Evolutionary conservation across 306 rosid genomes (phyloP).

Genomic region (Mimosa pudica): DNA sequence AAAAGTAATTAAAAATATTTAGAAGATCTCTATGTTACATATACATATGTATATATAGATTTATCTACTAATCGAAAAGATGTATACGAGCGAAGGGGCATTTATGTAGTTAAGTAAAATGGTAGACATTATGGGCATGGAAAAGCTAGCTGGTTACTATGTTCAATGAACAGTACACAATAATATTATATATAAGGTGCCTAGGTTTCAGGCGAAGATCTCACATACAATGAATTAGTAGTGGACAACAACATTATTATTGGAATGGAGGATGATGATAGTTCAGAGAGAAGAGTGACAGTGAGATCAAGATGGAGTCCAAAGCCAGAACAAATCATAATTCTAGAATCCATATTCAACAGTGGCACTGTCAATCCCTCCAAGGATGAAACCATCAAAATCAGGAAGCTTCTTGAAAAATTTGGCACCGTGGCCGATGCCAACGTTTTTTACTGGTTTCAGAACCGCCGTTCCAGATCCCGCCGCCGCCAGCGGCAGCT

Average conservation of each 20-base stretch:
- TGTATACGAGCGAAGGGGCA: not conserved
- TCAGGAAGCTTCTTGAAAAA: slow-evolving; percentile 77
- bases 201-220: slow-evolving; percentile 52
- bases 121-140: not conserved
- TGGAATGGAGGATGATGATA: slow-evolving; percentile 65
- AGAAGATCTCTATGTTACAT: no score
- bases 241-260: slow-evolving; percentile 5
- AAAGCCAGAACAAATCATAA: slow-evolving; percentile 87
- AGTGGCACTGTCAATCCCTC: slow-evolving; percentile 97
- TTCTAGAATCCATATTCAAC: slow-evolving; percentile 94
- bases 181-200: slow-evolving; percentile 26
- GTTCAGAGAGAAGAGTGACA: slow-evolving; percentile 39
- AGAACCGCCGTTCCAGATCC: slow-evolving; percentile 90
- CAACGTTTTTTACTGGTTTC: slow-evolving; percentile 98
- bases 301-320: slow-evolving; percentile 96
- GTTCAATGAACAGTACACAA: slow-evolving; percentile 16
- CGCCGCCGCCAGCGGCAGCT: slow-evolving; percentile 96
- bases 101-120: slow-evolving; percentile 2
- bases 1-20: no score
- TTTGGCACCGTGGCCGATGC: slow-evolving; percentile 90
- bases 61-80: no score
- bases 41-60: no score
- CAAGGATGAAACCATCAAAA: slow-evolving; percentile 80
- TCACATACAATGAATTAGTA: not conserved
- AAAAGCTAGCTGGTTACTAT: slow-evolving; percentile 34